phyloP scores from a whole-genome alignment of 768 basidiomycete species.

The Suillus alpinus region DNA sequence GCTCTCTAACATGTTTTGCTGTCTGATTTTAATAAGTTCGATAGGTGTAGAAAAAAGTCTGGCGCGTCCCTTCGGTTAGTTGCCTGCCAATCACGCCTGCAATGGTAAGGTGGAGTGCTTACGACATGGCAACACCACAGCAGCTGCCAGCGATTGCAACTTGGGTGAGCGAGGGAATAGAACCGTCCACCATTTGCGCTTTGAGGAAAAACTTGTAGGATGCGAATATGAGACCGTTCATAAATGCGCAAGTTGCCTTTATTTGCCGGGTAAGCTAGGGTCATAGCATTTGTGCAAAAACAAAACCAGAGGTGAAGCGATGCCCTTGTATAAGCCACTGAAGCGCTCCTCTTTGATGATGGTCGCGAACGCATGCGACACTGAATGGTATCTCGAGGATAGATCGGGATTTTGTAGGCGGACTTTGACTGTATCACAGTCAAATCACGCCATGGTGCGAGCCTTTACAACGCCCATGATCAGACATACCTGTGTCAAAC shows the following conservation, averaged over 20 bases:
- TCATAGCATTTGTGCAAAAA: neutral
- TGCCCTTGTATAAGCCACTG: conserved; percentile 69
- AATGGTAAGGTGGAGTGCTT: conserved; percentile 29
- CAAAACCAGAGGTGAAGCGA: conserved; percentile 76
- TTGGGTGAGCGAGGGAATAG: conserved; percentile 64
- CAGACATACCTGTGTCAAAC: conserved; percentile 60
- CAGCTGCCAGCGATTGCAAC: conserved; percentile 77
- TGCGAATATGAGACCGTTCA: conserved; percentile 87
- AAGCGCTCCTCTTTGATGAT: conserved; percentile 72
- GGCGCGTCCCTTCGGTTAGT: neutral
- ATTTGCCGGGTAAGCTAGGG: neutral
- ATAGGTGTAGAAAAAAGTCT: conserved; percentile 80
- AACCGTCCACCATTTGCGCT: conserved; percentile 49
- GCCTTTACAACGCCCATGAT: neutral
- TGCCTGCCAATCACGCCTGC: neutral
- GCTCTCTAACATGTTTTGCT: conserved; percentile 51
- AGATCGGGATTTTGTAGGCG: conserved; percentile 69
- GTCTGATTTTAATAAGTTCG: conserved; percentile 86
- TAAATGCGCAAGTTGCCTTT: conserved; percentile 65
- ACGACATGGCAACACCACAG: conserved; percentile 80
- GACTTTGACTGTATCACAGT: conserved; percentile 60
- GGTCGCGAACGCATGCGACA: conserved; percentile 59
- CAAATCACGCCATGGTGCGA: neutral
- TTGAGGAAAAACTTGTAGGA: conserved; percentile 80
- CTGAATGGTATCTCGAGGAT: conserved; percentile 57